phyloP scores from a whole-genome alignment of 257 asterid species.

The Rhazya stricta region DNA sequence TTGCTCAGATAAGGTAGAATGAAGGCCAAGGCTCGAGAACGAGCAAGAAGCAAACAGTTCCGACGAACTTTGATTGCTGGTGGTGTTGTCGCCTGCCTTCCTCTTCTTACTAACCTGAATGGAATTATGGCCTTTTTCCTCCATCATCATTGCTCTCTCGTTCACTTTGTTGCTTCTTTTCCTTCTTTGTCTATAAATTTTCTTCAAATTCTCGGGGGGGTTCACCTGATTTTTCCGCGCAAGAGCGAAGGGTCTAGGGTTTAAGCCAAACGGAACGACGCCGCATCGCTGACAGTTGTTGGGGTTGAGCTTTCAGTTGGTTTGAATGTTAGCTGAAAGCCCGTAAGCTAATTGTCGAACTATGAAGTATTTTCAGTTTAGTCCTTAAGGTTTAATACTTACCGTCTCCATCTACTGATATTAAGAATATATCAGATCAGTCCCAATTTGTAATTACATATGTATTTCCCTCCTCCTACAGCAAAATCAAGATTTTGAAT shows the following conservation, averaged over 20 bases:
- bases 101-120: constrained; percentile 7
- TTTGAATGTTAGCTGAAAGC: neutral
- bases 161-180: neutral
- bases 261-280: constrained; percentile 10
- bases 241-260: constrained; percentile 10
- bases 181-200: neutral
- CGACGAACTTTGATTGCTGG: constrained; percentile 20
- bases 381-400: neutral
- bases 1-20: constrained; percentile 68
- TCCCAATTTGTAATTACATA: neutral
- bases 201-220: neutral
- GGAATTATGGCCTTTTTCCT: constrained; percentile 7
- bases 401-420: neutral
- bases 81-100: neutral
- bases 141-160: constrained; percentile 12
- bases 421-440: neutral
- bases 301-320: neutral
- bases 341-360: too few species aligned
- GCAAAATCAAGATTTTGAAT: too few species aligned
- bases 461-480: neutral
- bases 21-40: constrained; percentile 82
- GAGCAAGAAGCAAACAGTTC: constrained; percentile 83
- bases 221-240: neutral
- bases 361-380: too few species aligned
- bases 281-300: neutral